phyloP scores from a whole-genome alignment of 1,139 yeast species.

The Geotrichum candidum region DNA sequence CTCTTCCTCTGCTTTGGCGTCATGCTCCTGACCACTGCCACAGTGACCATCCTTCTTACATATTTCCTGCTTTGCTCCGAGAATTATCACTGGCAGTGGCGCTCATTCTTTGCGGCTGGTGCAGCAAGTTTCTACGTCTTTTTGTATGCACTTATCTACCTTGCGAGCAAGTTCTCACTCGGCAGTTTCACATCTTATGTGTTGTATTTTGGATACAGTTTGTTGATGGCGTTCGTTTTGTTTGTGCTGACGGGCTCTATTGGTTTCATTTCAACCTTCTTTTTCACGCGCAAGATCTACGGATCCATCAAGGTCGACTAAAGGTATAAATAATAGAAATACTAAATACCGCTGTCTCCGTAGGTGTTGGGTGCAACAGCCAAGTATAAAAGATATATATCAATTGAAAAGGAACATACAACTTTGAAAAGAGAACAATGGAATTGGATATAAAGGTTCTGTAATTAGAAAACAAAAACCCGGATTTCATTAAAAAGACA shows the following conservation, averaged over 20 bases:
- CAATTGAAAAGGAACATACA: background rate
- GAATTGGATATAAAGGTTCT: background rate
- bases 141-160: slow-evolving; percentile 63
- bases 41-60: slow-evolving; percentile 73
- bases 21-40: slow-evolving; percentile 74
- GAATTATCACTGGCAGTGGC: slow-evolving; percentile 98
- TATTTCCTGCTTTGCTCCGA: slow-evolving; percentile 86
- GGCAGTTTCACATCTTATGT: slow-evolving; percentile 74
- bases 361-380: background rate
- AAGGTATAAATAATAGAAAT: background rate
- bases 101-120: slow-evolving; percentile 80
- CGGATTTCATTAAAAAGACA: background rate
- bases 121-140: slow-evolving; percentile 84
- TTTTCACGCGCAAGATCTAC: slow-evolving; percentile 75
- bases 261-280: slow-evolving; percentile 71
- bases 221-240: slow-evolving; percentile 60
- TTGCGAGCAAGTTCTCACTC: slow-evolving; percentile 48
- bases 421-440: background rate
- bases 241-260: slow-evolving; percentile 84
- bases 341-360: background rate
- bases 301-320: slow-evolving; percentile 80
- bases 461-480: background rate
- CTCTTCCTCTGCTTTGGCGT: slow-evolving; percentile 78
- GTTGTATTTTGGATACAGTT: slow-evolving; percentile 80
- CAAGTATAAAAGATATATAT: background rate